Conservation (phyloP, 1,139 yeast species). For the Yamadazyma blattariae region DNA sequence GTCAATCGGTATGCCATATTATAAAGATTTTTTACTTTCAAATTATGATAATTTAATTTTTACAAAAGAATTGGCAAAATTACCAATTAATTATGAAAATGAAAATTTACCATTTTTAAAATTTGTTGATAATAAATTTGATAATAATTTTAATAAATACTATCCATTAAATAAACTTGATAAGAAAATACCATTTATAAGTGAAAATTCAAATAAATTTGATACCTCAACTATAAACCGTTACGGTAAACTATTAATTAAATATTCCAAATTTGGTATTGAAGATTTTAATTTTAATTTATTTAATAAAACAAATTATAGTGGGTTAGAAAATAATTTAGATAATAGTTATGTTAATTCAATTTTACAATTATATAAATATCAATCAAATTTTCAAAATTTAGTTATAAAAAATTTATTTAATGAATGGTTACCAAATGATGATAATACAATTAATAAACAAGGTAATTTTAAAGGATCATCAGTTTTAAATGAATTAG, state of each 20-base stretch:
- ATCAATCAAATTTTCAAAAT: constrained; percentile 70
- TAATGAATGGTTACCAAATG: constrained; percentile 55
- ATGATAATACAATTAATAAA: constrained; percentile 22
- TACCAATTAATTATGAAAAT: constrained; percentile 45
- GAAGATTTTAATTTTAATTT: constrained; percentile 90
- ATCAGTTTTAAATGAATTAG: constrained; percentile 73
- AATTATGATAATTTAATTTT: constrained; percentile 68
- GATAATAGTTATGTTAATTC: constrained; percentile 83
- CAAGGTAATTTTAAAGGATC: constrained; percentile 41
- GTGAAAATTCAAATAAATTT: constrained; percentile 50
- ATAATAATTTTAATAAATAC: constrained; percentile 47
- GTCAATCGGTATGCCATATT: constrained; percentile 82
- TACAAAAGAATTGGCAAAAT: constrained; percentile 48
- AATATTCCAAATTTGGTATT: constrained; percentile 88
- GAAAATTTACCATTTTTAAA: constrained; percentile 50
- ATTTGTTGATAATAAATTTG: constrained; percentile 39
- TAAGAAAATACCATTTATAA: constrained; percentile 62
- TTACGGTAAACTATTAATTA: constrained; percentile 70
- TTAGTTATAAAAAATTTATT: constrained; percentile 55
- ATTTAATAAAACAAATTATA: constrained; percentile 68
- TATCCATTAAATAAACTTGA: constrained; percentile 29
- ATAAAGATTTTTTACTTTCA: constrained; percentile 72
- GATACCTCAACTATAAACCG: constrained; percentile 57
- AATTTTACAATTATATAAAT: constrained; percentile 77
- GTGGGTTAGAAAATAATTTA: constrained; percentile 89